Conservation (phyloP, 75 land plant species). For the Selaginella tamariscina region DNA sequence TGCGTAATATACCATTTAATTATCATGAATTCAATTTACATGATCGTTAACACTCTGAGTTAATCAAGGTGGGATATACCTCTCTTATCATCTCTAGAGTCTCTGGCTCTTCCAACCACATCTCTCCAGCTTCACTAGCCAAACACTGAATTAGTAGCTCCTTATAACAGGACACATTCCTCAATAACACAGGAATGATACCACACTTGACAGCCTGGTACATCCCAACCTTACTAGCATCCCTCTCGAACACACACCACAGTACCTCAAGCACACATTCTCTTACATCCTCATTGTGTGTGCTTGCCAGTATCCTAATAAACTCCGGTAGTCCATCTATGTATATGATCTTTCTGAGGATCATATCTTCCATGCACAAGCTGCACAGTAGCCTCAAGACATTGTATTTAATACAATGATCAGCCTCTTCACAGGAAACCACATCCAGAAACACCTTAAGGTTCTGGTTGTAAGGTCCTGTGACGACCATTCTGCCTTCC, state of each 20-base stretch:
- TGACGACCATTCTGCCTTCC: background rate
- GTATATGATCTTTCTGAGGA: background rate
- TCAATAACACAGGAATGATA: background rate
- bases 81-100: background rate
- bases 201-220: background rate
- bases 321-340: background rate
- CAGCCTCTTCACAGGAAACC: background rate
- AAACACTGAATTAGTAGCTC: background rate
- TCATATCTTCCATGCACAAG: background rate
- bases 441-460: background rate
- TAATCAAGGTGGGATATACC: no score
- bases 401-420: background rate
- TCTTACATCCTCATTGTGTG: background rate
- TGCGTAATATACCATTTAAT: no score
- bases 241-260: background rate
- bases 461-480: background rate
- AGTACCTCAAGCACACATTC: background rate
- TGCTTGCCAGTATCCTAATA: background rate
- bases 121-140: background rate
- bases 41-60: no score
- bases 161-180: background rate
- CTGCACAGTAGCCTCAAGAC: background rate
- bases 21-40: no score
- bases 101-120: background rate
- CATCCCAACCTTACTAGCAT: background rate